Evolutionary conservation across 768 basidiomycete genomes (phyloP), one percentile per base, ranked within the genome.

Genomic region (Tylopilus felleus): DNA sequence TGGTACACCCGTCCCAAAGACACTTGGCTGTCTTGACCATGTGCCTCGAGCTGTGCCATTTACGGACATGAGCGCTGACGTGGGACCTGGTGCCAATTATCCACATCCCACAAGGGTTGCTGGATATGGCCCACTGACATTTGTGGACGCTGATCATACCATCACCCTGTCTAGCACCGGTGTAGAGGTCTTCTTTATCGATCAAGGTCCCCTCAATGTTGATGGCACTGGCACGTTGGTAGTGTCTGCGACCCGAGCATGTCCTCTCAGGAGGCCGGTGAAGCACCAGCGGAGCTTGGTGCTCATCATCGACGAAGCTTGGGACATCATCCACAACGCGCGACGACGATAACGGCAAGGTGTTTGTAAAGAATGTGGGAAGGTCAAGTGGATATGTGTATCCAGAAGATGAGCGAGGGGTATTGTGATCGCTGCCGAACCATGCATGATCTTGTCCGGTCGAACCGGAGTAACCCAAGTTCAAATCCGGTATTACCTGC

Each of bases 1-100:
- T 16, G 14, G 25, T 27, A 5, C 57, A 58, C 4, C 53, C 49
- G 1, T 50, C 47, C 57, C 57, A 59, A 14, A 49, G 29, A n/a
- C 57, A 57, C 6, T 28, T 13, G 16, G 42, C 7, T 4, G 23
- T 13, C 8, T 46, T 13, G 13, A 13, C 19, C 27, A 23, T 7
- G 3, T 21, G 47, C 12, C 2, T 38, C 9, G 33, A 17, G 1
- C 1, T 23, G 17, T 58, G 57, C 57, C 53, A 58, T 21, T 39
- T 47, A 5, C 49, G 53, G 17, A 55, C 31, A 39, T 58, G 57
- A 14, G 25, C 36, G 1, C 49, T 45, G 23, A 58, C 29, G 5
- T 27, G 3, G 53, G 46, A 17, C 17, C 31, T 52, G 49, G 53
- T 35, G 19, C 49, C 36, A 3, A 35, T 28, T 8, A 58, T 48